Evolutionary conservation across 75 land plant genomes (phyloP).

Genomic region (Pinus taeda): DNA sequence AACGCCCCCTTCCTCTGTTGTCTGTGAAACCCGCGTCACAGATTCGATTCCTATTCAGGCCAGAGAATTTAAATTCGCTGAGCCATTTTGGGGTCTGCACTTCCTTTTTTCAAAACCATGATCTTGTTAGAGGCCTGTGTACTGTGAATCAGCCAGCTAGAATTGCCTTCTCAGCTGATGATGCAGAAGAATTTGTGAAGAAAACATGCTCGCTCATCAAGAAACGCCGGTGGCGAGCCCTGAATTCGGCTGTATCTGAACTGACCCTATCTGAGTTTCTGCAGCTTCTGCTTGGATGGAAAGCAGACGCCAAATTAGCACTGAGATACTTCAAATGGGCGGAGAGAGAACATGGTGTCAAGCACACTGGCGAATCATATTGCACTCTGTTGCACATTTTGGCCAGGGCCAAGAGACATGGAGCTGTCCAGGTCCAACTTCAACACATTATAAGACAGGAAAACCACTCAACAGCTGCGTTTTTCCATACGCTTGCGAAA

Average conservation of each 20-base stretch:
- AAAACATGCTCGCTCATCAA: conserved; percentile 12
- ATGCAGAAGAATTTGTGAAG: conserved; percentile 5
- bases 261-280: background rate
- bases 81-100: background rate
- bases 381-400: conserved; percentile 21
- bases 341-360: background rate
- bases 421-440: conserved; percentile 7
- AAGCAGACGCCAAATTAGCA: background rate
- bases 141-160: background rate
- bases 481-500: conserved; percentile 23
- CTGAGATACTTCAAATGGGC: conserved; percentile 32
- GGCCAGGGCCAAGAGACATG: conserved; percentile 10
- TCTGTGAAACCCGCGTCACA: background rate
- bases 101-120: background rate
- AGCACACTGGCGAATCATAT: conserved; percentile 6
- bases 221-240: conserved; percentile 20
- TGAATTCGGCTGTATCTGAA: conserved; percentile 3
- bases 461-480: conserved; percentile 10
- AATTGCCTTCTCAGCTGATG: background rate
- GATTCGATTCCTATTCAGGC: background rate
- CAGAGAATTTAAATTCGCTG: background rate
- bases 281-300: conserved; percentile 6
- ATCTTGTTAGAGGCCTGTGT: background rate
- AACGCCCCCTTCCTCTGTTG: background rate
- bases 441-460: background rate